phyloP scores from a whole-genome alignment of 2,329 filamentous ascomycete species.

The Lachnellula occidentalis region DNA sequence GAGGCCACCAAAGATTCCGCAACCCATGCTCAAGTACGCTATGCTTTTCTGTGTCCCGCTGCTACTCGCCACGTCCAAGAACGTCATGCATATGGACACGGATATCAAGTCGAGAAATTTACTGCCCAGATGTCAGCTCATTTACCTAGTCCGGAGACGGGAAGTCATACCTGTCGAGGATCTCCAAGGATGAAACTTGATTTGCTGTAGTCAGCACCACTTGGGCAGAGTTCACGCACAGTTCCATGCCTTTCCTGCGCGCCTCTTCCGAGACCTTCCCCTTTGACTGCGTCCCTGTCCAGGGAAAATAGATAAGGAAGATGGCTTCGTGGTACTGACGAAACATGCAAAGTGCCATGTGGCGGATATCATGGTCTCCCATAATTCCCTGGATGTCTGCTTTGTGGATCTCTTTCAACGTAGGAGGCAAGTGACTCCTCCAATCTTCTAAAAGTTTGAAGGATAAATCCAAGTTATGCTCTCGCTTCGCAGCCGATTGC shows the following conservation, averaged over 20 bases:
- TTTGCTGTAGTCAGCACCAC: slow-evolving; percentile 3
- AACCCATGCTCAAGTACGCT: slow-evolving; percentile 5
- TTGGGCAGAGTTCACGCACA: slow-evolving; percentile 5
- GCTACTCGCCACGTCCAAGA: slow-evolving; percentile 4
- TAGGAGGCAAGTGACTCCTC: slow-evolving; percentile 4
- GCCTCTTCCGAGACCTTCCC: slow-evolving; percentile 1
- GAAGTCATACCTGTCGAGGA: slow-evolving; percentile 2
- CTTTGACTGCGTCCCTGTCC: background rate
- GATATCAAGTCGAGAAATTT: slow-evolving; percentile 6
- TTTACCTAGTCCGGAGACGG: background rate
- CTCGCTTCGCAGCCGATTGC: slow-evolving; percentile 3
- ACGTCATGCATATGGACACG: slow-evolving; percentile 6
- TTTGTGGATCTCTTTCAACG: slow-evolving; percentile 6
- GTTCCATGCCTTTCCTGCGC: slow-evolving; percentile 1
- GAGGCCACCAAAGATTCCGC: slow-evolving; percentile 4
- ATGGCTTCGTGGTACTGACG: slow-evolving; percentile 6
- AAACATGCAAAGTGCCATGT: slow-evolving; percentile 3
- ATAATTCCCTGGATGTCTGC: slow-evolving; percentile 1
- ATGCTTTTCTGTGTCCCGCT: slow-evolving; percentile 3
- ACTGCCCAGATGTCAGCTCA: background rate
- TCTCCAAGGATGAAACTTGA: slow-evolving; percentile 1
- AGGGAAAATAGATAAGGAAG: slow-evolving; percentile 5
- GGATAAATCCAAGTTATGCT: slow-evolving; percentile 2
- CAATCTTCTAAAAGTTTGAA: slow-evolving; percentile 8
- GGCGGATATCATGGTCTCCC: slow-evolving; percentile 1